Percentiles rank a stretch among this genome's conserved stretches.
Evolutionary conservation across 2,329 filamentous ascomycete genomes (phyloP).

Genomic region (Chaetomium strumarium): DNA sequence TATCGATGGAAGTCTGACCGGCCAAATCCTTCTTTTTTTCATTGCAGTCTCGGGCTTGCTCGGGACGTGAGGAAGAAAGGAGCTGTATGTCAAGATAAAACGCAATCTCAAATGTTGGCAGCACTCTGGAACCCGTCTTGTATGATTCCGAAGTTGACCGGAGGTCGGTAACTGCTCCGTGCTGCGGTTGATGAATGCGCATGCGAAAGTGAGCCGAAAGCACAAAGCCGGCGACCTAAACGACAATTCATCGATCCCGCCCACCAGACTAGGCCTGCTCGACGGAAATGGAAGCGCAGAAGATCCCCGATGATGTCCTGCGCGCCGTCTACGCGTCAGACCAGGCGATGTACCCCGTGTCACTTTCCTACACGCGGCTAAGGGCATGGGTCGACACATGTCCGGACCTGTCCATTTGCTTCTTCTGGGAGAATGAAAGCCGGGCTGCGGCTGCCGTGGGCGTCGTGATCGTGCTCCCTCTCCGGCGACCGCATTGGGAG

Average conservation of each 20-base stretch:
- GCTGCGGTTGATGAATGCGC: too few relatives aligned
- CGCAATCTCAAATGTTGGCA: too few relatives aligned
- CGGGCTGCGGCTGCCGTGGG: slow-evolving; percentile 5
- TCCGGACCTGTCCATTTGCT: slow-evolving; percentile 28
- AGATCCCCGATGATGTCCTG: slow-evolving; percentile 20
- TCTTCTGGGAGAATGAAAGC: not conserved
- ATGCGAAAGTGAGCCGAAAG: too few relatives aligned
- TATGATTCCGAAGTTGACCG: too few relatives aligned
- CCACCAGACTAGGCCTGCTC: too few relatives aligned
- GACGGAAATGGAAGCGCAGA: too few relatives aligned
- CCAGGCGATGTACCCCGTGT: slow-evolving; percentile 32
- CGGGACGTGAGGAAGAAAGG: slow-evolving; percentile 47
- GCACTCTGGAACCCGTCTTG: too few relatives aligned
- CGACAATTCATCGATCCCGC: too few relatives aligned
- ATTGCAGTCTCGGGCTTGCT: slow-evolving; percentile 44
- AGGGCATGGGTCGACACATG: slow-evolving; percentile 26
- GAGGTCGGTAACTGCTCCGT: too few relatives aligned
- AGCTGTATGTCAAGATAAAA: too few relatives aligned
- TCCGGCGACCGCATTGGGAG: slow-evolving; percentile 26
- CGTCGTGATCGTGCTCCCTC: slow-evolving; percentile 30
- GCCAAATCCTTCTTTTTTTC: slow-evolving; percentile 50
- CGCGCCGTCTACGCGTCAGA: slow-evolving; percentile 27
- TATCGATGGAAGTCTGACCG: slow-evolving; percentile 88
- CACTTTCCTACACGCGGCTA: slow-evolving; percentile 28
- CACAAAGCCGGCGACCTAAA: too few relatives aligned